Conservation (phyloP, 2,329 filamentous ascomycete species). For the Elsinoe ampelina region DNA sequence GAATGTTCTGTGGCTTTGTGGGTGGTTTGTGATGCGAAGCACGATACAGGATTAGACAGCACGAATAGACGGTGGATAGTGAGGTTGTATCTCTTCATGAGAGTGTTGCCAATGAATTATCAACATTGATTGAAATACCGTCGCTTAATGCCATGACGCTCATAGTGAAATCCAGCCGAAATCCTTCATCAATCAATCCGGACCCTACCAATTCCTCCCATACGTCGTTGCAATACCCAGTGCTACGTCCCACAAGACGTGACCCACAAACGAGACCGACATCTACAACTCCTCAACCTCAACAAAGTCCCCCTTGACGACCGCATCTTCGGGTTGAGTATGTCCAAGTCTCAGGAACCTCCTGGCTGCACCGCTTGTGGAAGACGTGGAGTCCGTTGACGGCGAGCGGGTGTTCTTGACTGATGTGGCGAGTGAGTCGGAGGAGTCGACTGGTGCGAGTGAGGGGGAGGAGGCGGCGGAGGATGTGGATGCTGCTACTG, state of each 20-base stretch:
- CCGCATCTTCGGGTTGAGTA: not conserved
- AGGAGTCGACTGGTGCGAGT: not conserved
- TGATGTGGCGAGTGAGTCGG: not conserved
- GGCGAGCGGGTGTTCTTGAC: conserved; percentile 4
- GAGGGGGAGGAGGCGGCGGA: not conserved
- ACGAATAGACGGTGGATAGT: too few relatives aligned
- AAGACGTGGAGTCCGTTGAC: conserved; percentile 4
- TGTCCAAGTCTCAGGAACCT: conserved; percentile 10
- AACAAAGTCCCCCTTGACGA: conserved; percentile 8
- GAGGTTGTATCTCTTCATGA: too few relatives aligned
- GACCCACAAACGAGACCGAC: too few relatives aligned
- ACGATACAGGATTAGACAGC: too few relatives aligned
- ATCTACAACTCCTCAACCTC: not conserved
- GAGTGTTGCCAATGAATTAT: not conserved
- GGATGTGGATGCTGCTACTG: not conserved
- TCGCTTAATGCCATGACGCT: not conserved
- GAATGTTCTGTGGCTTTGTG: too few relatives aligned
- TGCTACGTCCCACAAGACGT: too few relatives aligned
- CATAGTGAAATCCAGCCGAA: not conserved
- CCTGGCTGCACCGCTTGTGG: not conserved
- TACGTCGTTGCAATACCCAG: too few relatives aligned
- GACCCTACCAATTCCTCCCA: too few relatives aligned
- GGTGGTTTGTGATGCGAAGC: too few relatives aligned
- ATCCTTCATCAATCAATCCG: not conserved
- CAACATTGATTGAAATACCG: not conserved